phyloP scores from a whole-genome alignment of 1,284 basidiomycete genomes.

The Kalmanozyma brasiliensis region DNA sequence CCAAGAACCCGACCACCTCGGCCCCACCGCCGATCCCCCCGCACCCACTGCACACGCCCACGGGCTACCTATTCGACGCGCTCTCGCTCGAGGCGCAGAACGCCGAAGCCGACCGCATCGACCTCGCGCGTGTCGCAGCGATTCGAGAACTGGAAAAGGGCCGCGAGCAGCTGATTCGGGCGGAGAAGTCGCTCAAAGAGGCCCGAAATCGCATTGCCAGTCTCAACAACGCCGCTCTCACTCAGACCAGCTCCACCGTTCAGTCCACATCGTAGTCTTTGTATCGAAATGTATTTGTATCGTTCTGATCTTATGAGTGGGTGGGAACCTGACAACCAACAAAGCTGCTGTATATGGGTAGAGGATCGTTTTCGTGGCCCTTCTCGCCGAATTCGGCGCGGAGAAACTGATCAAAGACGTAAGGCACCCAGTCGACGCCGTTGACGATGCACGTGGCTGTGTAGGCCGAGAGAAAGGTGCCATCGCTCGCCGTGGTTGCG shows the following conservation, averaged over 20 bases:
- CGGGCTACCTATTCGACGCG: constrained; percentile 71
- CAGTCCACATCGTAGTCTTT: not conserved
- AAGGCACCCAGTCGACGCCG: constrained; percentile 33
- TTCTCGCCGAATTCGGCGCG: constrained; percentile 12
- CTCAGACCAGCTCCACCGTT: not conserved
- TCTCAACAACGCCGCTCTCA: constrained; percentile 19
- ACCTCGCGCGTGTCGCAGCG: constrained; percentile 79
- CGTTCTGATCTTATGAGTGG: constrained; percentile 9
- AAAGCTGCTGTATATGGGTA: constrained; percentile 20
- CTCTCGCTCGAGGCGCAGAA: constrained; percentile 81
- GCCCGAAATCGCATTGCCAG: constrained; percentile 23
- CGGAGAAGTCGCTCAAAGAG: constrained; percentile 64
- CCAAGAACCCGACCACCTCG: constrained; percentile 1
- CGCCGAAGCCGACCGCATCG: constrained; percentile 81
- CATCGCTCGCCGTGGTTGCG: constrained; percentile 1
- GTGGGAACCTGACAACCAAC: constrained; percentile 40
- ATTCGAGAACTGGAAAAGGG: constrained; percentile 66
- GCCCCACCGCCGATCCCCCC: constrained; percentile 31
- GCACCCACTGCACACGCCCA: constrained; percentile 62
- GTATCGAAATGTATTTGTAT: constrained; percentile 6
- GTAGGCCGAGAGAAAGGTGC: constrained; percentile 19
- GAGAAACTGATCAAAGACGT: constrained; percentile 29
- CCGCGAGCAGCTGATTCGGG: constrained; percentile 61
- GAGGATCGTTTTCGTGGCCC: not conserved
- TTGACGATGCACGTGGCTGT: constrained; percentile 38